phyloP scores from a whole-genome alignment of 2,329 filamentous ascomycete genomes.

The Lasiodiplodia gonubiensis region DNA sequence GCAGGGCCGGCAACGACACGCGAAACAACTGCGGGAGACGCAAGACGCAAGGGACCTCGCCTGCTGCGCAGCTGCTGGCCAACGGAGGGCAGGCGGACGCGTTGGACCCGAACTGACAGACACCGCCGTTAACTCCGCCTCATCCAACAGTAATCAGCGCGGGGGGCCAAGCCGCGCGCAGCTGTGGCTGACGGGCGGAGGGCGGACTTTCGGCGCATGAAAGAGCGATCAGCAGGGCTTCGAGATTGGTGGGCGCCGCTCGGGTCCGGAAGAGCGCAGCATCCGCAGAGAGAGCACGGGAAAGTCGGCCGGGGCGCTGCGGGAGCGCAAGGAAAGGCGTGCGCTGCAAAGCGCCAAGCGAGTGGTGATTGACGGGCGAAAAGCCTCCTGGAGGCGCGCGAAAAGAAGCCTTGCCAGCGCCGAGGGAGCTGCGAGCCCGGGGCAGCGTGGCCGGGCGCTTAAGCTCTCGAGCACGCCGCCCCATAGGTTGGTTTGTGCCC shows the following conservation, averaged over 20 bases:
- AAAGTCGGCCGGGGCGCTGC: conserved; percentile 24
- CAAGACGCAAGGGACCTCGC: conserved; percentile 14
- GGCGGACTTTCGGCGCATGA: conserved; percentile 7
- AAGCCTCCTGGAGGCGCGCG: conserved; percentile 8
- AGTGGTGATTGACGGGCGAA: conserved; percentile 8
- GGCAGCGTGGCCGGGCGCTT: conserved; percentile 8
- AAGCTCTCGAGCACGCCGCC: background rate
- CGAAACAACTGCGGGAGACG: conserved; percentile 12
- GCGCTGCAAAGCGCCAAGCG: conserved; percentile 3
- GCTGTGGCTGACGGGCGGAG: conserved; percentile 7
- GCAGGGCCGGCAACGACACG: conserved; percentile 11
- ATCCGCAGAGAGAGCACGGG: conserved; percentile 17
- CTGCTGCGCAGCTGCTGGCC: background rate
- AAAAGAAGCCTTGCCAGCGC: conserved; percentile 3
- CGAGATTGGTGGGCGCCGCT: conserved; percentile 21
- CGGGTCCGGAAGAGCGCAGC: conserved; percentile 24
- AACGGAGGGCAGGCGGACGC: background rate
- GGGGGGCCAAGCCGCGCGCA: background rate
- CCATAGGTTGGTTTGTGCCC: background rate
- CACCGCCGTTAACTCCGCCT: conserved; percentile 25
- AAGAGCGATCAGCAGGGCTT: conserved; percentile 22
- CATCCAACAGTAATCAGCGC: conserved; percentile 1
- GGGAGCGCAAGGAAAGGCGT: conserved; percentile 16
- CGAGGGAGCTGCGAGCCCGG: conserved; percentile 10
- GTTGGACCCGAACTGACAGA: conserved; percentile 1